Evolutionary conservation across 176 grass and related monocot species (phyloP), one percentile per base, ranked within the genome.

Genomic region (Raddia guianensis): DNA sequence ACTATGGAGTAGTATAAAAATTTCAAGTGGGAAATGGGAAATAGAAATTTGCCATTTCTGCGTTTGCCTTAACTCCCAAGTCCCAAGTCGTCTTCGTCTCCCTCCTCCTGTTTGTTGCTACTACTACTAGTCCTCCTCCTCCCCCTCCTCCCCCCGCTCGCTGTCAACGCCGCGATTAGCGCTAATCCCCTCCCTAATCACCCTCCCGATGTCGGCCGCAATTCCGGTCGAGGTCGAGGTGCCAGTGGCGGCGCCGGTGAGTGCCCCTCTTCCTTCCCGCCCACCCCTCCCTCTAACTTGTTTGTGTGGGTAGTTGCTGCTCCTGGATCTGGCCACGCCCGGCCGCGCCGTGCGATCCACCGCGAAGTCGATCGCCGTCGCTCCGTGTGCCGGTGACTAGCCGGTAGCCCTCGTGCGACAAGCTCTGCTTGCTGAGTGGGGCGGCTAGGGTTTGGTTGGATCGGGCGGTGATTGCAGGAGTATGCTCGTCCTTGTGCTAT

Each of bases 171-270:
- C 9, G 11, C 9, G 3, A 82, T 64, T 49, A 35, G 14, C 14
- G 67, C 47, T 56, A 72, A 40, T 73, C 76, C 48, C 0, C 11
- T n/a, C 40, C 66, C 49, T 79, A 73, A 66, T 57, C 68, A 73
- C 53, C 64, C 0, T 16, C 73, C 1, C 77, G 51, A 86, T 80
- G 84, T 71, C 84, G 60, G 9, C 73, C 64, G 44, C 52, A 16
- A 46, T 12, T 77, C 44, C 74, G 45, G 75, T 49, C 2, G 85
- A 82, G 72, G 72, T 51, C 12, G 85, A 76, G 72, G 72, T 82
- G 8, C 85, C 85, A 7, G 78, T 46, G 70, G 3, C 54, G 48
- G 57, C 27, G 9, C 74, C 86, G 81, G 86, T 88, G 75, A 88
- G 81, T 74, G 2, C 33, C 7, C 35, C 35, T 35, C 60, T 65